Conservation (phyloP, 345 rosid species). For the Noccaea bulbosa region DNA sequence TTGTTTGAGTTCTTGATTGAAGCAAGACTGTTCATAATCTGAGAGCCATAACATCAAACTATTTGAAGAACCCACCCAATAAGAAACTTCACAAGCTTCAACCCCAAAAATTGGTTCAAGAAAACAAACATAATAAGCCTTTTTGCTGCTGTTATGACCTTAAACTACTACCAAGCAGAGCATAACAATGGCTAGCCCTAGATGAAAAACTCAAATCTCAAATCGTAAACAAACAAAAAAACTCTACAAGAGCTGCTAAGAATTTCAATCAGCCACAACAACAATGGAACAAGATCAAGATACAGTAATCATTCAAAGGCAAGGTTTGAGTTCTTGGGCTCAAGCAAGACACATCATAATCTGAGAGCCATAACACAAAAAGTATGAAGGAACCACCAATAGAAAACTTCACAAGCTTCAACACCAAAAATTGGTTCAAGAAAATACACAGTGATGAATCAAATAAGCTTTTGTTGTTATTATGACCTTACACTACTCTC, state of each 20-base stretch:
- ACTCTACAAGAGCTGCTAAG: not conserved
- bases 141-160: not conserved
- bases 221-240: not conserved
- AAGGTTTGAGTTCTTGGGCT: not conserved
- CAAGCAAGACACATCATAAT: not conserved
- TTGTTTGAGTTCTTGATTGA: not conserved
- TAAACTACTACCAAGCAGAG: not conserved
- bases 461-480: not conserved
- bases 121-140: not conserved
- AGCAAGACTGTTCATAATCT: not conserved
- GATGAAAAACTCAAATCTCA: not conserved
- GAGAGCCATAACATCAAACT: not conserved
- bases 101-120: constrained; percentile 3
- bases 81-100: constrained; percentile 9
- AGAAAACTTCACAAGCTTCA: constrained; percentile 5
- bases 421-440: constrained; percentile 7
- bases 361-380: not conserved
- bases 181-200: not conserved
- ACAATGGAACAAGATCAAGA: not conserved
- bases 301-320: not conserved
- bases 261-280: not conserved
- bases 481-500: not conserved
- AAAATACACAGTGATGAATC: not conserved
- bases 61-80: not conserved
- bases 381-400: not conserved